Percentiles rank a stretch among this genome's conserved stretches.
phyloP scores from a whole-genome alignment of 1,284 basidiomycete genomes.

The Cyathus pygmaeus region DNA sequence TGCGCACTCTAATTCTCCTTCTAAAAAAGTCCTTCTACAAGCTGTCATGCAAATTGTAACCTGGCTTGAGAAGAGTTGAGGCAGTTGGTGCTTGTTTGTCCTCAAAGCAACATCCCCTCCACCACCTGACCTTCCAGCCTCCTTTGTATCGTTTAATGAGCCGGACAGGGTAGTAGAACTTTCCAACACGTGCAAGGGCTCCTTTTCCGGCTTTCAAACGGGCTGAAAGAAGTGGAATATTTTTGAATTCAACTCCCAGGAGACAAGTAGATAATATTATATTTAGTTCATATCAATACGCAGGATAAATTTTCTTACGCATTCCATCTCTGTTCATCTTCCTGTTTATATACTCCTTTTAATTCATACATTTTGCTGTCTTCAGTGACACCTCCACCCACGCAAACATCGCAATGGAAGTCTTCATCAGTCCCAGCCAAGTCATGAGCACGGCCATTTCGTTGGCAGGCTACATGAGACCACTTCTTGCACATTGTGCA shows the following conservation, averaged over 20 bases:
- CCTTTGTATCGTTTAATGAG: conserved; percentile 9
- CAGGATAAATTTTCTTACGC: no score
- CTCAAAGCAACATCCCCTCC: conserved; percentile 7
- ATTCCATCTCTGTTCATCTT: no score
- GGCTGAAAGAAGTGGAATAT: no score
- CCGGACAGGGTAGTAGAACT: conserved; percentile 20
- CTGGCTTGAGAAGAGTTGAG: not conserved
- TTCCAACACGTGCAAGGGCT: conserved; percentile 8
- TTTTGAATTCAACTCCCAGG: no score
- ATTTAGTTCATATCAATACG: no score
- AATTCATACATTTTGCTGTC: no score
- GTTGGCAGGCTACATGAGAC: conserved; percentile 30
- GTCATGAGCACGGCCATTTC: conserved; percentile 21
- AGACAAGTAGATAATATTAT: no score
- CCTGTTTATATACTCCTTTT: no score
- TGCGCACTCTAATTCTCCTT: conserved; percentile 12
- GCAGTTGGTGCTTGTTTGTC: not conserved
- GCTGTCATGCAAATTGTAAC: conserved; percentile 10
- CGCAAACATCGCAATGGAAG: no score
- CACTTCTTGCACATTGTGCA: conserved; percentile 18
- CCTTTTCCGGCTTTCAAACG: conserved; percentile 17
- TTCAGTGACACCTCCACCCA: no score
- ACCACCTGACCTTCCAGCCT: conserved; percentile 8
- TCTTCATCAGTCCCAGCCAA: no score
- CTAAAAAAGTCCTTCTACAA: conserved; percentile 7